Conservation (phyloP, 441 rosid species). For the Biscutella laevigata region DNA sequence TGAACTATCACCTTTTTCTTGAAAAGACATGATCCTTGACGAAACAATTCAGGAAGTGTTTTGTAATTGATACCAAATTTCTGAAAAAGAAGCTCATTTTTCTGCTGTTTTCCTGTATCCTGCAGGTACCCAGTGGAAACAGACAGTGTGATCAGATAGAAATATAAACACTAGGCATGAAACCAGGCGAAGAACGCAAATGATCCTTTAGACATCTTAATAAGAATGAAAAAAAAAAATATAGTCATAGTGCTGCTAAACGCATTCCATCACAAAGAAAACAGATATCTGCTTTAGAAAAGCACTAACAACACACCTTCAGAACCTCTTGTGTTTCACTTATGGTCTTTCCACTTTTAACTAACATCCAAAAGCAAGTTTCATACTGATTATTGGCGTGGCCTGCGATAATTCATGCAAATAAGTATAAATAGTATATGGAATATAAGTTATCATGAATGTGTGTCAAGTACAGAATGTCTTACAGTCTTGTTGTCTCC, state of each 20-base stretch:
- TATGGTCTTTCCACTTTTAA: conserved; percentile 54
- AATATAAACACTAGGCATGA: not conserved
- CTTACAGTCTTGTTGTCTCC: conserved; percentile 92
- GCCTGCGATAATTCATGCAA: conserved; percentile 37
- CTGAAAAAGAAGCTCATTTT: conserved; percentile 76
- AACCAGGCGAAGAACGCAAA: not conserved
- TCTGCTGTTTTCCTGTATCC: conserved; percentile 71
- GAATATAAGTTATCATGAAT: not conserved
- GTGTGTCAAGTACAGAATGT: not conserved
- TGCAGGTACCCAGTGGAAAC: conserved; percentile 28
- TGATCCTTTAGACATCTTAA: not conserved
- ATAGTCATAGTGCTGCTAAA: not conserved
- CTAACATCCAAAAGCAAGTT: conserved; percentile 73
- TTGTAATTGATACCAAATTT: conserved; percentile 74
- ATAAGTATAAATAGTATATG: not conserved
- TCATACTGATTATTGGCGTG: conserved; percentile 52
- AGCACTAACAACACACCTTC: conserved; percentile 39
- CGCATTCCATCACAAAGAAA: not conserved
- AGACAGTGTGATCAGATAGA: conserved; percentile 8
- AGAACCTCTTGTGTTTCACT: conserved; percentile 51
- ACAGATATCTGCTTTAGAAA: not conserved
- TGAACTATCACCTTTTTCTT: conserved; percentile 49
- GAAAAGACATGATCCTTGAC: conserved; percentile 78
- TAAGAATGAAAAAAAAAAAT: not conserved
- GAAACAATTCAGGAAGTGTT: conserved; percentile 54